phyloP scores from a whole-genome alignment of 1,139 yeast genomes.

The Scheffersomyces cryptocercus region DNA sequence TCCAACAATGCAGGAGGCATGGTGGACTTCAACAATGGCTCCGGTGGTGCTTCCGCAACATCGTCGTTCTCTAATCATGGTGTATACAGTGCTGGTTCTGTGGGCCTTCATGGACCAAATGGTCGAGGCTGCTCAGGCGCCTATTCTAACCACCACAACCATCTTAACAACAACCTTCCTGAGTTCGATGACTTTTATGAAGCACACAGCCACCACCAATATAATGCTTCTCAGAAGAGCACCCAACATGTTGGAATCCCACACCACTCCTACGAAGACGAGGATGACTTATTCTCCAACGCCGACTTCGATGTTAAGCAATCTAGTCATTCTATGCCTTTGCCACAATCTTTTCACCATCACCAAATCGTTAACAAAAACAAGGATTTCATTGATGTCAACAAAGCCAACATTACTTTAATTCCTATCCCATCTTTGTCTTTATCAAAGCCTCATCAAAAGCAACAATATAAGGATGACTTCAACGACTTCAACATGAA shows the following conservation, averaged over 20 bases:
- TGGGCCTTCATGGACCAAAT: background rate
- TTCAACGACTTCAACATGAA: conserved; percentile 10
- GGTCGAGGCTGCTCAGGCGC: too few relatives aligned
- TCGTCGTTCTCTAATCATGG: background rate
- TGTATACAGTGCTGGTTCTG: background rate
- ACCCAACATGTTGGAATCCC: background rate
- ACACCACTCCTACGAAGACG: background rate
- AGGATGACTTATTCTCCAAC: background rate
- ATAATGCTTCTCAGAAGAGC: background rate
- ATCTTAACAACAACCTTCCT: background rate
- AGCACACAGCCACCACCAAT: conserved; percentile 1
- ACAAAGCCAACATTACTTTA: background rate
- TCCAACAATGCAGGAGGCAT: background rate
- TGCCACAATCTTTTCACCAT: background rate
- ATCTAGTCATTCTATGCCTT: background rate
- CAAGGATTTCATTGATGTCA: background rate
- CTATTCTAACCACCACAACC: too few relatives aligned
- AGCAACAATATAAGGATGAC: conserved; percentile 3
- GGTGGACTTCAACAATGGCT: background rate
- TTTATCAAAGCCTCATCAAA: background rate
- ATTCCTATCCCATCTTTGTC: background rate
- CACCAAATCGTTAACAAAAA: background rate
- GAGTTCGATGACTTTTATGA: conserved; percentile 2
- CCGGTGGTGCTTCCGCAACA: background rate
- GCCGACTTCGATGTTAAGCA: background rate